A percentile compares a stretch with the other conserved stretches of the same genome.
Evolutionary conservation across 495 filamentous ascomycete species (phyloP).

Genomic region (Penicillium robsamsonii): DNA sequence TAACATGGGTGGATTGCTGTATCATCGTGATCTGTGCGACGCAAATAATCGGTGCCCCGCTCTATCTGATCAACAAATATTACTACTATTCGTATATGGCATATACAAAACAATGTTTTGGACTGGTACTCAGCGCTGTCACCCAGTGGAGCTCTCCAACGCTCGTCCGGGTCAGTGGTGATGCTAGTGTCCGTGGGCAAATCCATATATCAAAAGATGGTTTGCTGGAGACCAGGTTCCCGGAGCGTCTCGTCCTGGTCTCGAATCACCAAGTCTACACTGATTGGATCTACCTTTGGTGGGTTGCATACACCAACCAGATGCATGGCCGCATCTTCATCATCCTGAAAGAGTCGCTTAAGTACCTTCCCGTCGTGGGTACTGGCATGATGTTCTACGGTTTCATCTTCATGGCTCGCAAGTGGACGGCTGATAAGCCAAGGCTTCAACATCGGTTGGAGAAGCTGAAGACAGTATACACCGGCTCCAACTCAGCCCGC

Average conservation of each 20-base stretch:
- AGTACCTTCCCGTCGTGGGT: constrained; percentile 61
- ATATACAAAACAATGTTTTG: constrained; percentile 64
- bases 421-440: constrained; percentile 62
- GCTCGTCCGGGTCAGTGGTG: constrained; percentile 58
- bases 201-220: constrained; percentile 55
- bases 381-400: constrained; percentile 68
- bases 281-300: constrained; percentile 73
- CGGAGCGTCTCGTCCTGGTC: constrained; percentile 61
- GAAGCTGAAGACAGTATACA: constrained; percentile 54
- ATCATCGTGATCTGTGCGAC: constrained; percentile 50
- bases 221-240: constrained; percentile 54
- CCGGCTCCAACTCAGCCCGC: constrained; percentile 48
- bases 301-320: constrained; percentile 60
- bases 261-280: constrained; percentile 71
- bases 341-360: constrained; percentile 66
- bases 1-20: constrained; percentile 62
- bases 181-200: constrained; percentile 57
- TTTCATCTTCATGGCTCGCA: constrained; percentile 69
- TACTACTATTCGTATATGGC: constrained; percentile 65
- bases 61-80: constrained; percentile 59
- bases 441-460: constrained; percentile 57
- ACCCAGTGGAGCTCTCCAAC: constrained; percentile 64
- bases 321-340: constrained; percentile 71
- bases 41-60: constrained; percentile 56
- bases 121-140: constrained; percentile 56